Conservation (phyloP, 441 rosid genomes). For the Erodium moschatum region DNA sequence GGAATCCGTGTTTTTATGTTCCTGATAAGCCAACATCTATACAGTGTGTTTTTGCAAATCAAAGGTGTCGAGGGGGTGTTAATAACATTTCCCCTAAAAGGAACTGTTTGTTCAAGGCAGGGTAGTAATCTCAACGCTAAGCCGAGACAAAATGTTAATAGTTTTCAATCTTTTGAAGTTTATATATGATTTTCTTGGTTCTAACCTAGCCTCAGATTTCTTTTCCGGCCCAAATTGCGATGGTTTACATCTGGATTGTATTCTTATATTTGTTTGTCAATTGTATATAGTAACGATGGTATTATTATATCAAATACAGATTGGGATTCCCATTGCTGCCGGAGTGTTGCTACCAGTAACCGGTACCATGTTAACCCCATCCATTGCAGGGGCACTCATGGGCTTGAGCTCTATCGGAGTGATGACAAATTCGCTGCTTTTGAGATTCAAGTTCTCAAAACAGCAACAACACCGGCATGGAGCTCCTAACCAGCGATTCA, state of each 20-base stretch:
- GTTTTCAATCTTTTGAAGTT: not conserved
- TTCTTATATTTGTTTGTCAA: not conserved
- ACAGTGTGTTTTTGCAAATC: too few species aligned
- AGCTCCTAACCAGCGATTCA: slow-evolving; percentile 14
- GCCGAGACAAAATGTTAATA: not conserved
- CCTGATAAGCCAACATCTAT: not conserved
- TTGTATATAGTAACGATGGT: not conserved
- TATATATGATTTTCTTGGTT: not conserved
- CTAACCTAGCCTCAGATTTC: not conserved
- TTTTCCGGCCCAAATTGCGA: not conserved
- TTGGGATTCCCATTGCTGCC: slow-evolving; percentile 90
- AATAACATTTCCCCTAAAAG: too few species aligned
- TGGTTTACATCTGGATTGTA: too few species aligned
- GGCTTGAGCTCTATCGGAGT: slow-evolving; percentile 91
- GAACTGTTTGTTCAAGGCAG: too few species aligned
- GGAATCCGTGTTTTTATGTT: too few species aligned
- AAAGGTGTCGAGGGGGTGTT: too few species aligned
- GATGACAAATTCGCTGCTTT: slow-evolving; percentile 75
- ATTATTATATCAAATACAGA: slow-evolving; percentile 30
- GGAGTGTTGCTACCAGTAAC: slow-evolving; percentile 74
- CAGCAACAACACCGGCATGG: slow-evolving; percentile 24
- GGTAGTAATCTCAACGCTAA: not conserved
- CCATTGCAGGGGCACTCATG: slow-evolving; percentile 94
- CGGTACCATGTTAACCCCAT: slow-evolving; percentile 85
- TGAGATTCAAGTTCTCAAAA: slow-evolving; percentile 55